Base-by-base conservation (phyloP, 2,329 filamentous ascomycete genomes). In the Acephala macrosclerotiorum region DNA sequence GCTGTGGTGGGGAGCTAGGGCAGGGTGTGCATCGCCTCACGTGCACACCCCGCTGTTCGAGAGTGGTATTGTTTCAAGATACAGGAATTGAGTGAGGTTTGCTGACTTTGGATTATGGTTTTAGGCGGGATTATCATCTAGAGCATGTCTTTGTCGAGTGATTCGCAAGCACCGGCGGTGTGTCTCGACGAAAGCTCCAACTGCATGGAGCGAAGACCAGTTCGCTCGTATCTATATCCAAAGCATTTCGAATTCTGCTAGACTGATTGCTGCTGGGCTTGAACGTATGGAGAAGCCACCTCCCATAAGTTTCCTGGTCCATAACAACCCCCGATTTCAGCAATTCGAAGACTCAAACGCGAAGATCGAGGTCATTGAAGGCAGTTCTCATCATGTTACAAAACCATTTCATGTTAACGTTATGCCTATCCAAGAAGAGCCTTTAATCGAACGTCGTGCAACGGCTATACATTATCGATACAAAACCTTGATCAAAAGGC, bases 181-280 rank as follows among this genome's bases (percentile, higher is more conserved):
- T 29, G 57, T 36, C 22, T 45, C 42, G n/a, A 45, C 42, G 4
- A 45, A 47, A 59, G 26, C 57, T 45, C 57, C 42, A 59, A 45
- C 57, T 45, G 36, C 42, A 33, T 45, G 57, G 36, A 29, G 11
- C 20, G 26, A 42, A 16, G 57, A 59, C n/a, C 57, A 40, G 22
- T 25, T 7, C 36, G 7, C 25, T 22, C 35, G 33, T 12, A 36
- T 25, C n/a, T 40, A 22, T 25, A 36, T 58, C 36, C 33, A 22
- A 14, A 29, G 45, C 11, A 11, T 49, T 22, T 49, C 45, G n/a
- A 49, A 49, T 49, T 8, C 20, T 22, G 18, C 45, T 8, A 49
- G 20, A 18, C 3, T 49, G 11, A 22, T 49, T 22, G 45, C 3
- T 49, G 18, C 18, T 22, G 11, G 9, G 4, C 14, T 49, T 18